Evolutionary conservation across 169 alveolate genomes (phyloP), one percentile per base, ranked within the genome.

Genomic region (Cyclospora cayetanensis): DNA sequence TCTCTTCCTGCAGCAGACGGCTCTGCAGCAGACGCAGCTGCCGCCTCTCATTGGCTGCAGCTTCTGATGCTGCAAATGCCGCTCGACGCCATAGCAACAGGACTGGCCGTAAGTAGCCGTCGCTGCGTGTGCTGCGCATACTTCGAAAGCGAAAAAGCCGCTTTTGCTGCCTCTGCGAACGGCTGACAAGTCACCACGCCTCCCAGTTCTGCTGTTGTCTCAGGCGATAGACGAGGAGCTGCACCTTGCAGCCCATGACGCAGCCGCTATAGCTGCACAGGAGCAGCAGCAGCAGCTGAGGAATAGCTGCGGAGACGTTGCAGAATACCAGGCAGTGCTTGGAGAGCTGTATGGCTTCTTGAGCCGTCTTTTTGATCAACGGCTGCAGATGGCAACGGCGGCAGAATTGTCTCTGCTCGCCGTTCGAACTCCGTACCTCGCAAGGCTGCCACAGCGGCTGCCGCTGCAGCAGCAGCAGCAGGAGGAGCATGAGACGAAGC

Each of bases 151-250:
- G n/a, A n/a, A n/a, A n/a, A n/a, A n/a, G 1, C 60, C 20, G 60
- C 60, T 46, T 1, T 46, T 46, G 60, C 2, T 46, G 60, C 60
- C 20, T 12, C 60, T 46, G n/a, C n/a, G n/a, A n/a, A n/a, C n/a
- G n/a, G n/a, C n/a, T n/a, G n/a, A n/a, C n/a, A n/a, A n/a, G n/a
- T n/a, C n/a, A n/a, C n/a, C n/a, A n/a, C n/a, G n/a, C n/a, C 74
- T 63, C 39, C 74, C 27, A 35, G 39, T 63, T 27, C 74, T 63
- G 74, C 34, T 63, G 25, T 20, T 63, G 74, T 35, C 27, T 27
- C 74, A 63, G 74, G 74, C 74, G 27, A 35, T 63, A n/a, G 74
- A 63, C 74, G 74, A 63, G 25, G 74, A 63, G 25, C 34, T 63
- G 34, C 74, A 63, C 34, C 34, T 63, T 20, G 74, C 74, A 11